Percentiles rank a stretch among this genome's conserved stretches.
Evolutionary conservation across 2,329 filamentous ascomycete genomes (phyloP).

Genomic region (Ceratocystis colombiana): DNA sequence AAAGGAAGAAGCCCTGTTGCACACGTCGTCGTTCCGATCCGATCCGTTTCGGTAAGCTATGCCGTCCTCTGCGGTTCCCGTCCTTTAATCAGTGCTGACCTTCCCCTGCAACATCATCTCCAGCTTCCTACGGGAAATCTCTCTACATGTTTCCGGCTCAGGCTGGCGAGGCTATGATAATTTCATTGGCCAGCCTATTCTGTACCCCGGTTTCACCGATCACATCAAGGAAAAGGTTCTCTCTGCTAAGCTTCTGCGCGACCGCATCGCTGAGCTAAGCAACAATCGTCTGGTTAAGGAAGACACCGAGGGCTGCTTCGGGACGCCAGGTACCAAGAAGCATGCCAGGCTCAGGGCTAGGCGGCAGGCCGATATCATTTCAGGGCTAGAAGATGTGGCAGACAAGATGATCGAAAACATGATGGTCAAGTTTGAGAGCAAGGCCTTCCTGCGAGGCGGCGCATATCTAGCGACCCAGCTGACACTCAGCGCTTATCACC

Average conservation of each 20-base stretch:
- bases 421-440: conserved; percentile 99
- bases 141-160: conserved; percentile 80
- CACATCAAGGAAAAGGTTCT: conserved; percentile 75
- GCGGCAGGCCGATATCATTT: conserved; percentile 33
- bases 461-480: conserved; percentile 86
- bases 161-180: conserved; percentile 94
- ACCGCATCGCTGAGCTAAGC: conserved; percentile 66
- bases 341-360: conserved; percentile 15
- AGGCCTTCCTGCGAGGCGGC: conserved; percentile 78
- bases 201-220: conserved; percentile 84
- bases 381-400: conserved; percentile 66
- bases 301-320: conserved; percentile 45
- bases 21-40: conserved; percentile 76
- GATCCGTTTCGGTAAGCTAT: conserved; percentile 47
- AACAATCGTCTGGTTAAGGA: conserved; percentile 69
- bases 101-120: neutral
- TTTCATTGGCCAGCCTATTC: conserved; percentile 82
- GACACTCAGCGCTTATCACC: conserved; percentile 85
- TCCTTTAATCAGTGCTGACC: neutral
- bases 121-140: conserved; percentile 88
- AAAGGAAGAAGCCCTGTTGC: conserved; percentile 61
- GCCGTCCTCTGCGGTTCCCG: neutral
- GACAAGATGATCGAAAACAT: conserved; percentile 84
- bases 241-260: conserved; percentile 61
- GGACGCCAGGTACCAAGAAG: conserved; percentile 32